Percentiles rank a stretch among this genome's conserved stretches.
Conservation (phyloP, 1,284 basidiomycete species). For the Sanghuangporus weigelae region DNA sequence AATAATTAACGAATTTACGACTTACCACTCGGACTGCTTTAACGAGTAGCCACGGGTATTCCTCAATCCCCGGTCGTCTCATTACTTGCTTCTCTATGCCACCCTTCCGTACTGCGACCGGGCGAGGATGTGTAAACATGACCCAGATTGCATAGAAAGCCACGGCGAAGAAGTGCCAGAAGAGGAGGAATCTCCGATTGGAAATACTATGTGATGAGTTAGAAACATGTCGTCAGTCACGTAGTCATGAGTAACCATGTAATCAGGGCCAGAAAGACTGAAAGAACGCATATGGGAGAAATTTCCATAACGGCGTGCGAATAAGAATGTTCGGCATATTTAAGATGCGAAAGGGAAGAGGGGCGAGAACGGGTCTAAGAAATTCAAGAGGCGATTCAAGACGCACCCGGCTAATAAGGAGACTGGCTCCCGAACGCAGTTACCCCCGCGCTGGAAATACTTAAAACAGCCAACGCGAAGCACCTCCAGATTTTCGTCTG, state of each 20-base stretch:
- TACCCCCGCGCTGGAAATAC: conserved; percentile 93
- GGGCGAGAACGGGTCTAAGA: not conserved
- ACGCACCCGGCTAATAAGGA: conserved; percentile 74
- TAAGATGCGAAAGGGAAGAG: not conserved
- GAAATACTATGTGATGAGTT: conserved; percentile 41
- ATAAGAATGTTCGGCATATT: not conserved
- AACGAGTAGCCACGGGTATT: conserved; percentile 57
- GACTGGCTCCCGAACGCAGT: conserved; percentile 86
- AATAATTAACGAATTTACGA: conserved; percentile 22
- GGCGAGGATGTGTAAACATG: conserved; percentile 69
- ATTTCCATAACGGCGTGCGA: conserved; percentile 6
- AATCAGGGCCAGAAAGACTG: not conserved
- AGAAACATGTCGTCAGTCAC: not conserved
- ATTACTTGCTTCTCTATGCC: conserved; percentile 32
- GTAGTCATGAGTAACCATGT: not conserved
- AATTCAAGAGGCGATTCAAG: not conserved
- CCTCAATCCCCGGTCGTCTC: conserved; percentile 38
- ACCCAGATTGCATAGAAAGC: conserved; percentile 91
- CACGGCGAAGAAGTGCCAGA: conserved; percentile 93
- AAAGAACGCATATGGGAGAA: not conserved
- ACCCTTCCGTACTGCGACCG: conserved; percentile 22
- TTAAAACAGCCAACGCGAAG: conserved; percentile 94
- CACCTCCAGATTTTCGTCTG: conserved; percentile 76
- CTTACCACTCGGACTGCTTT: conserved; percentile 55
- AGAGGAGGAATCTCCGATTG: conserved; percentile 74